Evolutionary conservation across 2,329 filamentous ascomycete genomes (phyloP), one percentile per base, ranked within the genome.

Genomic region (Septoria linicola): DNA sequence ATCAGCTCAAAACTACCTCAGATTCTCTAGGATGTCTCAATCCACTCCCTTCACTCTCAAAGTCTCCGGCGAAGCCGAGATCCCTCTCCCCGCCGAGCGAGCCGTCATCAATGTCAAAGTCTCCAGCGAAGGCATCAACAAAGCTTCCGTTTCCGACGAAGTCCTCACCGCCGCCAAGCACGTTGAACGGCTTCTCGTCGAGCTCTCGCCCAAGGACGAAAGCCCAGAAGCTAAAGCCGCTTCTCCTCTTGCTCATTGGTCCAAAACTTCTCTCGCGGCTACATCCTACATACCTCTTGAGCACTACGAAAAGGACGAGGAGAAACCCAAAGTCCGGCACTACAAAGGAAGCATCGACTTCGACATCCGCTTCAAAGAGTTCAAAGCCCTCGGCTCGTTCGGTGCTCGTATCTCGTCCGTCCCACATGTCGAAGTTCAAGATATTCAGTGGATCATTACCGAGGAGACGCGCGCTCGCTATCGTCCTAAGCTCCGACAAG

Each of bases 341-440:
- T 61, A 56, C 35, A 42, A 39, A 16, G 44, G 49, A 10, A 52
- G 25, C 5, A 51, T 62, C 11, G 51, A 25, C 0, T 62, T 61
- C 46, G 60, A 62, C 43, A 59, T 62, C 20, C 50, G 60, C 13
- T 62, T 62, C 52, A 53, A 58, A 21, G 57, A 61, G 10, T 62
- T 62, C 51, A 55, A 55, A n/a, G 45, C 59, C 3, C 41, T 62
- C 1, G 59, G 60, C 6, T 20, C 36, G 4, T 62, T 62, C n/a
- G 52, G 50, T 4, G 43, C 54, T 1, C 49, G 41, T n/a, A 48
- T 61, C 11, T 55, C 57, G 3, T 45, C 57, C 2, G 20, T 62
- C 10, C 31, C 51, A 8, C 59, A 60, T 34, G 52, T 54, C 2
- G 49, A 60, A 41, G 23, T 60, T 10, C 25, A 43, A 19, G 44